Evolutionary conservation across 192 early-diverging fungal species (phyloP).

Genomic region (Fimicolochytrium jonesii): DNA sequence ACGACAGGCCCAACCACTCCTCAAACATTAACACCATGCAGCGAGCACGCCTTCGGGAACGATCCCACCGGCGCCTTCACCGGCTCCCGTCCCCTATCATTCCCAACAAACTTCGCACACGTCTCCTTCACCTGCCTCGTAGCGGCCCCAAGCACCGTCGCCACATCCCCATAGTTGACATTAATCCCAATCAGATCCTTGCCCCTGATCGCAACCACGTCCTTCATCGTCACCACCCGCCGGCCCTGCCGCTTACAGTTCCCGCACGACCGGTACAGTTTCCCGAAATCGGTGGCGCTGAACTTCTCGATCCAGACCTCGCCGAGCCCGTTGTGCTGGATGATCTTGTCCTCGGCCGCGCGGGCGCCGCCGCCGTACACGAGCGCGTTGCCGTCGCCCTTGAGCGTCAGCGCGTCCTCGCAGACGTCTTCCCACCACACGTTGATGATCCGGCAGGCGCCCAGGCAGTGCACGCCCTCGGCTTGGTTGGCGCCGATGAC

Average conservation of each 20-base stretch:
- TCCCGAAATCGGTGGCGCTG: constrained; percentile 9
- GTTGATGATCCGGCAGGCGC: constrained; percentile 17
- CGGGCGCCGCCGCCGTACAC: constrained; percentile 8
- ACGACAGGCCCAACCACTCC: too few species aligned
- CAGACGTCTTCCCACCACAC: constrained; percentile 18
- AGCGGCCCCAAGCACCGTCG: too few species aligned
- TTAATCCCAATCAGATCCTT: constrained; percentile 18
- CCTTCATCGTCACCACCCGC: not conserved
- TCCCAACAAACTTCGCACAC: too few species aligned
- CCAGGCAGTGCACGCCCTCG: constrained; percentile 21
- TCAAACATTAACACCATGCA: too few species aligned
- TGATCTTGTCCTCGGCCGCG: constrained; percentile 18
- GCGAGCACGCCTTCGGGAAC: too few species aligned
- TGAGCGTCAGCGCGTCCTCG: constrained; percentile 21
- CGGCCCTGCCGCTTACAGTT: not conserved
- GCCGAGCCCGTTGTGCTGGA: constrained; percentile 22
- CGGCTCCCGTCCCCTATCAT: too few species aligned
- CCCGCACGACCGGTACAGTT: constrained; percentile 23
- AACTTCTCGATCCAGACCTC: not conserved
- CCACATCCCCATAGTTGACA: constrained; percentile 5
- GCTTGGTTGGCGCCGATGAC: constrained; percentile 14
- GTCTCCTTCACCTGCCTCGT: too few species aligned
- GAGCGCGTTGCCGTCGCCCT: constrained; percentile 3
- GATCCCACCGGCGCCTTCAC: too few species aligned
- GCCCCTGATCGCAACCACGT: constrained; percentile 8